These are phyloP conservation scores for Collariella sp. DNA, from an alignment of 495 filamentous ascomycete genomes.

Conservation along the genomic window DNA sequence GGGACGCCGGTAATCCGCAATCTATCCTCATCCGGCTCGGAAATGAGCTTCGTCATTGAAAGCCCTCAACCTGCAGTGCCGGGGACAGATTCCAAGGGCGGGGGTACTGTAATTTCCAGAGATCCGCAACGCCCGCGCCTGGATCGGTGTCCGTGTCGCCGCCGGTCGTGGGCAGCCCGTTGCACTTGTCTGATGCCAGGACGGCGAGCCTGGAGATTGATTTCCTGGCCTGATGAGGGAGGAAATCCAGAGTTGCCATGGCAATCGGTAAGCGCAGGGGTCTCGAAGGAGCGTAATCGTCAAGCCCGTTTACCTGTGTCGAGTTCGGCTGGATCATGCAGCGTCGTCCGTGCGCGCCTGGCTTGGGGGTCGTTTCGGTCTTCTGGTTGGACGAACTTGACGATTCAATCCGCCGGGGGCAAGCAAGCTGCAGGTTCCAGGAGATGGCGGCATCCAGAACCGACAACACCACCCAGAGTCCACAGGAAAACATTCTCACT, in stretches of 20 bases:
- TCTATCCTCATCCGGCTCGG: not conserved
- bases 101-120: not conserved
- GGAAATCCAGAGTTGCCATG: conserved; percentile 2
- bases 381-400: conserved; percentile 13
- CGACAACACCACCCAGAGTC: not conserved
- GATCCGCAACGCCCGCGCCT: too few relatives aligned
- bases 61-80: not conserved
- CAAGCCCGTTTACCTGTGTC: not conserved
- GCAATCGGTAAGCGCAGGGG: not conserved
- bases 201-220: not conserved
- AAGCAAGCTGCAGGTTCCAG: conserved; percentile 1
- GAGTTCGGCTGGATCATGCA: conserved; percentile 27
- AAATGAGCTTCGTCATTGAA: conserved; percentile 7
- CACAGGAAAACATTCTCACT: too few relatives aligned
- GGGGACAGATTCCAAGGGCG: not conserved
- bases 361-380: conserved; percentile 17
- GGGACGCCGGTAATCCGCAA: not conserved
- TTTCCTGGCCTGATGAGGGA: not conserved
- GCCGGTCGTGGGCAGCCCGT: too few relatives aligned
- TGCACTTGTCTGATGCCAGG: too few relatives aligned
- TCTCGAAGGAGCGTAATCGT: not conserved
- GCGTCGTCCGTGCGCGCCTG: conserved; percentile 18
- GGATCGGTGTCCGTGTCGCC: too few relatives aligned
- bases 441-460: not conserved
- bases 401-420: not conserved